Conservation (phyloP, 345 rosid genomes). For the Capsella bursapastoris region DNA sequence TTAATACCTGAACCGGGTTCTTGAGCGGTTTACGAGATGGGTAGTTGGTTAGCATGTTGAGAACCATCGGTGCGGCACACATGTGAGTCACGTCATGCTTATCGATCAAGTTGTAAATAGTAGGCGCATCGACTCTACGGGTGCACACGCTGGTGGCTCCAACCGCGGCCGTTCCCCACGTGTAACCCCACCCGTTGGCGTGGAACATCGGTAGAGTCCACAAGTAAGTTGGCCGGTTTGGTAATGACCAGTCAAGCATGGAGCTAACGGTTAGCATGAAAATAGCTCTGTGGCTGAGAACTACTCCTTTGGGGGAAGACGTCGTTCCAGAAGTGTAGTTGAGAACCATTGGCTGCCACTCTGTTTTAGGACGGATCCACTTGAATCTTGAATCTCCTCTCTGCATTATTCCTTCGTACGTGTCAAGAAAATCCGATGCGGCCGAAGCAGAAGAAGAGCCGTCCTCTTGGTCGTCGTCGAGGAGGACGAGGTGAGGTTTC, state of each 20-base stretch:
- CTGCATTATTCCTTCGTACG: slow-evolving; percentile 55
- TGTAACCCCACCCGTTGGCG: slow-evolving; percentile 66
- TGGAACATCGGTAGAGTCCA: slow-evolving; percentile 79
- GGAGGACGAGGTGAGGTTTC: slow-evolving; percentile 48
- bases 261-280: slow-evolving; percentile 51
- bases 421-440: slow-evolving; percentile 44
- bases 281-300: slow-evolving; percentile 61
- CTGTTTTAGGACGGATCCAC: slow-evolving; percentile 55
- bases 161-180: slow-evolving; percentile 69
- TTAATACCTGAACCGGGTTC: slow-evolving; percentile 49
- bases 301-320: slow-evolving; percentile 67
- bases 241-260: slow-evolving; percentile 52
- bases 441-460: slow-evolving; percentile 12
- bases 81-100: slow-evolving; percentile 65
- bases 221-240: slow-evolving; percentile 54
- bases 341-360: slow-evolving; percentile 67
- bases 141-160: slow-evolving; percentile 72
- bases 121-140: slow-evolving; percentile 53
- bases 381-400: slow-evolving; percentile 51
- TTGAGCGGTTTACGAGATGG: slow-evolving; percentile 31
- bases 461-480: slow-evolving; percentile 48
- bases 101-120: slow-evolving; percentile 50
- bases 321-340: slow-evolving; percentile 79
- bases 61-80: slow-evolving; percentile 72
- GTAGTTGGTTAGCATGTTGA: slow-evolving; percentile 63